These are phyloP conservation scores for Penicillium sp. DNA, from an alignment of 2,329 filamentous ascomycete species.

Conservation along the genomic window DNA sequence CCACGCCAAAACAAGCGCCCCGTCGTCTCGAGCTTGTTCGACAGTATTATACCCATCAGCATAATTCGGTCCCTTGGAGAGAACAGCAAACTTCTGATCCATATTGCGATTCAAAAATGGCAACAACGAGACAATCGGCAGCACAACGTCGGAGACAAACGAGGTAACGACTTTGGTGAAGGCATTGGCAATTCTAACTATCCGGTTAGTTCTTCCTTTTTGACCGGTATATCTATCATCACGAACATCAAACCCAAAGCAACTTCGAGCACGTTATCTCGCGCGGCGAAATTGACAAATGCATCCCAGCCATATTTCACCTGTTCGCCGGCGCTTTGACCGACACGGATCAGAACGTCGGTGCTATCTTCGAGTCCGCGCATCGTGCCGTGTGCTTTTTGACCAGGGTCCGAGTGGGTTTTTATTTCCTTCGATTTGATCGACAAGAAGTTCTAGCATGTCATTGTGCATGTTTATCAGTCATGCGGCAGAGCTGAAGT, in stretches of 20 bases:
- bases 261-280: constrained; percentile 69
- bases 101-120: constrained; percentile 65
- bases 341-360: constrained; percentile 31
- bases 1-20: constrained; percentile 66
- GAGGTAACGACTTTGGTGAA: constrained; percentile 68
- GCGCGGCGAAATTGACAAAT: constrained; percentile 66
- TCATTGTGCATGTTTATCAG: constrained; percentile 11
- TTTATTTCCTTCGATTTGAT: not conserved
- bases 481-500: not conserved
- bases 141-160: constrained; percentile 63
- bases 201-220: not conserved
- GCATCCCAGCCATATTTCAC: constrained; percentile 54
- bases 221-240: not conserved
- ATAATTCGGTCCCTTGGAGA: constrained; percentile 54
- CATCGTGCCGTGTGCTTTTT: no score
- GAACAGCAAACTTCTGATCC: constrained; percentile 66
- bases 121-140: constrained; percentile 63
- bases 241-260: constrained; percentile 66
- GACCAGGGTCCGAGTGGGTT: not conserved
- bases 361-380: constrained; percentile 28
- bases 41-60: constrained; percentile 62
- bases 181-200: constrained; percentile 55
- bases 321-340: constrained; percentile 39
- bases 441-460: constrained; percentile 2
- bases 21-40: constrained; percentile 62